Percentiles rank a stretch among this genome's conserved stretches.
These are phyloP conservation scores for Trichophyton mentagrophytes DNA, from an alignment of 2,329 filamentous ascomycete species.

Conservation along the genomic window DNA sequence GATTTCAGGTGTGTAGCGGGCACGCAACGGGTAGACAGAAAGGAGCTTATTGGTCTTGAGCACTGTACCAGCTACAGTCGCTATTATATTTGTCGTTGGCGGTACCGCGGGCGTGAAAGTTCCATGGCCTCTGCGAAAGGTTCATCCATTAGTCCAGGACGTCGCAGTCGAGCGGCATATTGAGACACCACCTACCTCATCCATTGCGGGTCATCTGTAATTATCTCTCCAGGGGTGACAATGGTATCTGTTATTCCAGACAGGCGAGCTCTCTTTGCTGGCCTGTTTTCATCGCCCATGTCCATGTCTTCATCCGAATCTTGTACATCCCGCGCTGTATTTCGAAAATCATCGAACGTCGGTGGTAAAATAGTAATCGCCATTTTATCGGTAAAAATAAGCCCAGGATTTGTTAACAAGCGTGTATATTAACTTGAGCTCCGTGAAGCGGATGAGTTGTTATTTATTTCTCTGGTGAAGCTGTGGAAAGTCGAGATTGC, in stretches of 20 bases:
- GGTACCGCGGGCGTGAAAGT: conserved; percentile 56
- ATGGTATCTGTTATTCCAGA: conserved; percentile 35
- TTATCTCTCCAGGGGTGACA: conserved; percentile 71
- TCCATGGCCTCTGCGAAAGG: conserved; percentile 63
- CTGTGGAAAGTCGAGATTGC: background rate
- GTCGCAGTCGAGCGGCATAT: background rate
- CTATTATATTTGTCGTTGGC: conserved; percentile 54
- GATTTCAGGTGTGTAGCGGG: conserved; percentile 89
- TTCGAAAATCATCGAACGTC: conserved; percentile 19
- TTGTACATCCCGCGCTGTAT: conserved; percentile 21
- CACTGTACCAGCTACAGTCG: conserved; percentile 80
- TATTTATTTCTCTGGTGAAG: background rate
- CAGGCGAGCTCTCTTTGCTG: conserved; percentile 23
- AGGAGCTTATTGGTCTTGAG: conserved; percentile 94
- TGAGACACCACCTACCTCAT: conserved; percentile 51
- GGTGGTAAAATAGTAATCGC: conserved; percentile 44
- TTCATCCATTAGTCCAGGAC: background rate
- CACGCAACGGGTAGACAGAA: conserved; percentile 76
- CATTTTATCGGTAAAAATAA: conserved; percentile 25
- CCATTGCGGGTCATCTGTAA: conserved; percentile 84
- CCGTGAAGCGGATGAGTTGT: background rate
- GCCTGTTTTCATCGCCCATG: conserved; percentile 28
- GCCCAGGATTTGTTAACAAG: background rate
- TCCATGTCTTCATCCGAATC: conserved; percentile 37
- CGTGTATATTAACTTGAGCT: too few species aligned